A percentile compares a stretch with the other conserved stretches of the same genome.
phyloP scores from a whole-genome alignment of 805 yeast species.

The Candida saitoana region DNA sequence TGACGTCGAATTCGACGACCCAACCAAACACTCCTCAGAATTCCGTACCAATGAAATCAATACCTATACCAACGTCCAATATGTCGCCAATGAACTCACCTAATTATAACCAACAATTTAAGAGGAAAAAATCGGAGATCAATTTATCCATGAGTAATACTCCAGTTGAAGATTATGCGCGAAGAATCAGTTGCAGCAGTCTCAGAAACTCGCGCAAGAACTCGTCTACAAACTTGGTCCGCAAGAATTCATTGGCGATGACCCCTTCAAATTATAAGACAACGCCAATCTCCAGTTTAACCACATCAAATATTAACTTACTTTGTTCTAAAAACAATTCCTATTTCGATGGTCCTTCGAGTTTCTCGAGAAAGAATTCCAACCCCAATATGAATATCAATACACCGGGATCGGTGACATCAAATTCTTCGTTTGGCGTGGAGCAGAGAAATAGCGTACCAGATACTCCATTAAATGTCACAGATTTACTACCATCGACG shows the following conservation, averaged over 20 bases:
- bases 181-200: slow-evolving; percentile 9
- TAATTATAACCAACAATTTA: slow-evolving; percentile 30
- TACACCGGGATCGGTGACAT: slow-evolving; percentile 5
- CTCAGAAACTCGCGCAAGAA: slow-evolving; percentile 8
- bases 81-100: slow-evolving; percentile 10
- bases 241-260: slow-evolving; percentile 10
- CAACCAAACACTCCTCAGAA: slow-evolving; percentile 11
- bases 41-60: slow-evolving; percentile 19
- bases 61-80: slow-evolving; percentile 25
- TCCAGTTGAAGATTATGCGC: slow-evolving; percentile 7
- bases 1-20: slow-evolving; percentile 10
- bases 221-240: slow-evolving; percentile 8
- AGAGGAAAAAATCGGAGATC: slow-evolving; percentile 39
- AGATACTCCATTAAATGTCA: slow-evolving; percentile 11
- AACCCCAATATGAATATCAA: slow-evolving; percentile 6
- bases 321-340: slow-evolving; percentile 19
- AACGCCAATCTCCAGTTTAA: slow-evolving; percentile 10
- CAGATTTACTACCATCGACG: slow-evolving; percentile 10
- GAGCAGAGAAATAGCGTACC: slow-evolving; percentile 5
- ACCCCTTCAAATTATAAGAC: slow-evolving; percentile 12
- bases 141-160: slow-evolving; percentile 15
- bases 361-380: slow-evolving; percentile 5
- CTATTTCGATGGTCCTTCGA: slow-evolving; percentile 18
- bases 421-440: slow-evolving; percentile 3
- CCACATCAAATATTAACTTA: slow-evolving; percentile 21